Evolutionary conservation across 2,329 filamentous ascomycete species (phyloP).

Genomic region (Fusarium setosum): DNA sequence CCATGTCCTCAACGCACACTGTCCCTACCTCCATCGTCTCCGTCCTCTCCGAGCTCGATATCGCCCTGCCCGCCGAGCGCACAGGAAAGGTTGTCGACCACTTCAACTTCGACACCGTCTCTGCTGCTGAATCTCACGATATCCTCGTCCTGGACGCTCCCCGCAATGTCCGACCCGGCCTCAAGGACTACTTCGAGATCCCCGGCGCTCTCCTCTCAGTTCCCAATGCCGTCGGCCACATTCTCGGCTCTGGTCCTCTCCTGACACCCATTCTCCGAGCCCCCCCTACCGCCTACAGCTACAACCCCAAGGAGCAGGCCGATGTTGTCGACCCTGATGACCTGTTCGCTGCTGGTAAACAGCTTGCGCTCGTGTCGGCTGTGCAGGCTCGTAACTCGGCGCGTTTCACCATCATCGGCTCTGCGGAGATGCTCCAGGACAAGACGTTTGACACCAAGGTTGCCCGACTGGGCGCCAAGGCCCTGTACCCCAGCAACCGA

Average conservation of each 20-base stretch:
- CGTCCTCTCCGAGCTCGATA: conserved; percentile 88
- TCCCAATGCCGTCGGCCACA: conserved; percentile 83
- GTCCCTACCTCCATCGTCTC: conserved; percentile 80
- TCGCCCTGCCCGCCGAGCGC: conserved; percentile 87
- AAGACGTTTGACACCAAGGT: conserved; percentile 89
- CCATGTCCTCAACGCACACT: conserved; percentile 78
- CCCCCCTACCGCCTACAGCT: conserved; percentile 87
- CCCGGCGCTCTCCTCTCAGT: conserved; percentile 76
- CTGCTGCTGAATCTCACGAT: conserved; percentile 86
- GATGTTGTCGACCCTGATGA: conserved; percentile 76
- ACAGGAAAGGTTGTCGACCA: conserved; percentile 91
- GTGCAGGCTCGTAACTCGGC: conserved; percentile 95
- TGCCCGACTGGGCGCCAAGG: conserved; percentile 65
- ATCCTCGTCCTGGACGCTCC: conserved; percentile 83
- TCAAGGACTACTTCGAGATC: conserved; percentile 80
- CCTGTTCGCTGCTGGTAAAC: conserved; percentile 83
- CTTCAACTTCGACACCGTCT: conserved; percentile 88
- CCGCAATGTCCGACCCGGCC: conserved; percentile 70
- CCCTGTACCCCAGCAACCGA: conserved; percentile 78
- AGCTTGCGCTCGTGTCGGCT: conserved; percentile 85
- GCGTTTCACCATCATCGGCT: conserved; percentile 85
- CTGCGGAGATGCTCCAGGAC: conserved; percentile 87
- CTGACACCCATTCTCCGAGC: conserved; percentile 86
- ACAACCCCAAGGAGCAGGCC: conserved; percentile 89
- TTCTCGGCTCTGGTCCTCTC: conserved; percentile 81